Conservation (phyloP, 345 rosid species). For the Lagerstroemia speciosa region DNA sequence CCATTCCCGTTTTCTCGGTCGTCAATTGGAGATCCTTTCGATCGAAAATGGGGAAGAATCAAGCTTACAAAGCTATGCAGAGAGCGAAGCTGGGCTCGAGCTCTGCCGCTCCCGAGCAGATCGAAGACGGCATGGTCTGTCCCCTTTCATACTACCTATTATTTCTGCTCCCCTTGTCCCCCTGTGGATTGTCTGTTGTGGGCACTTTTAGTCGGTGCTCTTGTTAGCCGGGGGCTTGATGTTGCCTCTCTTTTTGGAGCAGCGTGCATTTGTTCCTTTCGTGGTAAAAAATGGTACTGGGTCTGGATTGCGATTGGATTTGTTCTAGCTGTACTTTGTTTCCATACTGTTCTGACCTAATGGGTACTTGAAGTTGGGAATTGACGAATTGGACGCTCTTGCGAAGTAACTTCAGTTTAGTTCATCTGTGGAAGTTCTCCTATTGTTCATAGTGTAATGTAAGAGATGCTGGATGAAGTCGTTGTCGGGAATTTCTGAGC, state of each 20-base stretch:
- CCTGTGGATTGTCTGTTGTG: neutral
- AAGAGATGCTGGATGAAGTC: neutral
- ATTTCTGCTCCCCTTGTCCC: neutral
- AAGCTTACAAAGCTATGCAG: slow-evolving; percentile 99
- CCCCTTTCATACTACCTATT: slow-evolving; percentile 51
- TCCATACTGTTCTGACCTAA: neutral
- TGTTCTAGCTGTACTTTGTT: neutral
- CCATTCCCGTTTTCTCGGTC: neutral
- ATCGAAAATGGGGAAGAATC: slow-evolving; percentile 85
- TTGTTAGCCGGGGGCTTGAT: neutral
- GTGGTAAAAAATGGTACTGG: neutral
- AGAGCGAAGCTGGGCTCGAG: slow-evolving; percentile 74
- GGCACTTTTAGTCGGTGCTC: neutral
- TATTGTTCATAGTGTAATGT: neutral
- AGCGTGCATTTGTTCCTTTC: neutral
- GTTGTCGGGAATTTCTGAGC: neutral
- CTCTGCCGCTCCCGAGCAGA: slow-evolving; percentile 79
- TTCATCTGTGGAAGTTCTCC: neutral
- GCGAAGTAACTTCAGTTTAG: neutral
- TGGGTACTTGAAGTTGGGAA: neutral
- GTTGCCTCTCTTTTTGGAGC: neutral
- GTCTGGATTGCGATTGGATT: neutral
- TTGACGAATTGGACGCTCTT: neutral
- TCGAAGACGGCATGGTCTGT: slow-evolving; percentile 99
- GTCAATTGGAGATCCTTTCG: neutral